Base-by-base conservation (phyloP, 192 early-diverging fungal species). In the Podochytrium sp. region DNA sequence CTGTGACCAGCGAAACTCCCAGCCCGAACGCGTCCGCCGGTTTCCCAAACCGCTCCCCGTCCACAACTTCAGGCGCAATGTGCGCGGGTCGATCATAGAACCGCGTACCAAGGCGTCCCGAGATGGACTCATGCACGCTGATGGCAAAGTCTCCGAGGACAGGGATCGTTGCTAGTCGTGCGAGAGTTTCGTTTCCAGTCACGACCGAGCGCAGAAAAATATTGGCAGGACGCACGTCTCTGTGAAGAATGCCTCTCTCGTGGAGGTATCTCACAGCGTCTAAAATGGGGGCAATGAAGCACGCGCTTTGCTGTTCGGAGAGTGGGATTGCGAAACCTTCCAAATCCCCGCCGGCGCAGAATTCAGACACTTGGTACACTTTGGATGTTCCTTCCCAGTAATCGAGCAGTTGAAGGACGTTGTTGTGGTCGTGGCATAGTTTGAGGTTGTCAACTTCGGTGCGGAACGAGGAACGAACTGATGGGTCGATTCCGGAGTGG, bases 81-180 rank as follows among this genome's bases (percentile, higher is more conserved):
- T 74, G 72, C 14, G 50, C 29, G 10, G 59, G 61, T 1, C 58
- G 30, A 16, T 61, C 5, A n/a, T 43, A 23, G 47, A 72, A 58
- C 25, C 41, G 40, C 0, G 70, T 41, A 29, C 39, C 57, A 18
- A 74, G 33, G 7, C 61, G 37, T 2, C 72, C 72, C 14, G 42
- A 64, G 30, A 25, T 5, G 5, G 6, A 32, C 23, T 56, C 42
- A 18, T 65, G 10, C 7, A 33, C 34, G 27, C 61, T 40, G 42
- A 74, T 74, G 10, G 61, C 72, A 51, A 74, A 74, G 3, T 74
- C 72, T 14, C 61, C 72, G n/a, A 74, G 60, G 14, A 74, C 72
- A 2, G 72, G 72, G 33, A 74, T 62, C 16, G 60, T 41, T n/a
- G 47, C 49, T 0, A 74, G 61, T 1, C 49, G 41, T 29, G 49